Evolutionary conservation across 345 rosid genomes (phyloP), one percentile per base, ranked within the genome.

Genomic region (Brassica juncea): DNA sequence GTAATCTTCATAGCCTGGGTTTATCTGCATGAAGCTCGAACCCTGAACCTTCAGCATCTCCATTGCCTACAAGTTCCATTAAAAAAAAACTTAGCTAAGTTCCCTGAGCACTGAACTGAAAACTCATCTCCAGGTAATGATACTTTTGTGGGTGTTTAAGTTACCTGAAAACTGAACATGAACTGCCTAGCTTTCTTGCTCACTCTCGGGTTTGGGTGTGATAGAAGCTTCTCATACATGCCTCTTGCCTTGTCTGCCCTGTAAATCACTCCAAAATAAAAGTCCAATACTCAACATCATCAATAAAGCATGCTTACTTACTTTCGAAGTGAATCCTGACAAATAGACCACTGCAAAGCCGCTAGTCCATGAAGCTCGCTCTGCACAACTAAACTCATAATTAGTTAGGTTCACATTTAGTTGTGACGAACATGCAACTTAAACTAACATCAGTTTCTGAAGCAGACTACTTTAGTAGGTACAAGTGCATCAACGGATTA

Each of bases 261-360:
- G 92, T 42, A 67, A 82, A 69, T 66, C 67, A 77, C 58, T 61
- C 68, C 61, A 59, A 57, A 47, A 31, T n/a, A 70, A 42, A 47
- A 66, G 62, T 11, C 49, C 54, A 44, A 61, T 35, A 37, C 66
- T 80, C 68, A 61, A 68, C 57, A 15, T 34, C 49, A 44, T 6
- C 47, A 21, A 52, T 14, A 52, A 32, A 65, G 64, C 35, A 74
- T 32, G 62, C 23, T 19, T 64, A 35, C 84, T 82, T 78, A 77
- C 82, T 82, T 77, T 70, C 76, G 70, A 73, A 92, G 92, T 66
- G 98, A 94, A 84, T 92, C 98, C 81, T 88, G 94, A 80, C 97
- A 94, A 72, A 91, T 85, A 78, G 97, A 86, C 98, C 98, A 94
- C 73, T 92, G 94, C 87, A 94, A 83, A 86, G 97, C 97, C 34